phyloP scores from a whole-genome alignment of 495 filamentous ascomycete species.

The Neurospora sp. region DNA sequence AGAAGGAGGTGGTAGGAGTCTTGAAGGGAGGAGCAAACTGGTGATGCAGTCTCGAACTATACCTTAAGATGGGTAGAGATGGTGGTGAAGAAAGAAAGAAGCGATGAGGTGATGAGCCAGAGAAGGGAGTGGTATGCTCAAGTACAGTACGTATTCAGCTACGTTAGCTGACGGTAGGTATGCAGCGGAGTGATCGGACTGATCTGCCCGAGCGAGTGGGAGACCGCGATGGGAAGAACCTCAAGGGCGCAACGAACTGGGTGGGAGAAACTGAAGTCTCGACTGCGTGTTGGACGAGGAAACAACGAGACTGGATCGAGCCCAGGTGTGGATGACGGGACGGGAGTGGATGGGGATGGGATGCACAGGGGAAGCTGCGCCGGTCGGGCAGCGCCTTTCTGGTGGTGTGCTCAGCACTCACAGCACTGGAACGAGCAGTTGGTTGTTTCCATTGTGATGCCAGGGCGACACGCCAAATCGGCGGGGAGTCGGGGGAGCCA shows the following conservation, averaged over 20 bases:
- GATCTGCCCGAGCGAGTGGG: not conserved
- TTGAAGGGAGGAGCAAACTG: not conserved
- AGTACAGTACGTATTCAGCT: not conserved
- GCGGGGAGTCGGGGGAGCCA: not conserved
- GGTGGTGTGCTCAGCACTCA: not conserved
- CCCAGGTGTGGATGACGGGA: not conserved
- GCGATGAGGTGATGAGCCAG: not conserved
- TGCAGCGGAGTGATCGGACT: not conserved
- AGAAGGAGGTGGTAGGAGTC: not conserved
- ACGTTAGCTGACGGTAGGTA: not conserved
- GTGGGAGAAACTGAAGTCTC: not conserved
- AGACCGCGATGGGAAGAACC: not conserved
- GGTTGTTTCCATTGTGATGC: not conserved
- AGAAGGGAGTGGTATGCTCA: not conserved
- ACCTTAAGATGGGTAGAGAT: not conserved
- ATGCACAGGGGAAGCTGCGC: not conserved
- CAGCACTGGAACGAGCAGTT: not conserved
- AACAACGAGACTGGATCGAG: not conserved
- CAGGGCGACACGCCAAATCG: not conserved
- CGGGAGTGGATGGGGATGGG: not conserved
- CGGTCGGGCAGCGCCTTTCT: not conserved
- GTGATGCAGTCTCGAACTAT: not conserved
- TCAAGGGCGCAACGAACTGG: not conserved
- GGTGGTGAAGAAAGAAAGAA: not conserved
- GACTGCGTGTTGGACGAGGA: not conserved